Evolutionary conservation across 106 monocot genomes (phyloP).

Genomic region (Allium sativum): DNA sequence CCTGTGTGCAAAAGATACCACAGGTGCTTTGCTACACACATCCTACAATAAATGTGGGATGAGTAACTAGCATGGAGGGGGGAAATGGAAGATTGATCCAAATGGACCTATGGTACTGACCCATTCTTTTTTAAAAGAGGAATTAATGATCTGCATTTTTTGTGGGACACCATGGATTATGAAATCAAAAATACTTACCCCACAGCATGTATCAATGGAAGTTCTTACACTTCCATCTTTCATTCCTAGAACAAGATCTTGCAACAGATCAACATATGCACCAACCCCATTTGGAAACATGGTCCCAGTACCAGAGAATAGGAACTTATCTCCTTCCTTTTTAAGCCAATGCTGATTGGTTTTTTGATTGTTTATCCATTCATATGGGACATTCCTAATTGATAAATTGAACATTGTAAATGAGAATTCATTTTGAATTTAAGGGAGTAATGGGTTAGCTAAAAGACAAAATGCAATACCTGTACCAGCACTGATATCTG

Average conservation of each 20-base stretch:
- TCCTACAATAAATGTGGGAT: too few species aligned
- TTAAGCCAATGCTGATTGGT: conserved; percentile 84
- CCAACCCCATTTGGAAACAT: conserved; percentile 79
- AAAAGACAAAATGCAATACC: neutral
- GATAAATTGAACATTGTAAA: neutral
- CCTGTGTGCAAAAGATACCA: too few species aligned
- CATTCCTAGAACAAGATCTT: conserved; percentile 67
- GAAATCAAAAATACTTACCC: conserved; percentile 29
- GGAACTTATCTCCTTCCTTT: conserved; percentile 75
- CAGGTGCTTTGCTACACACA: too few species aligned
- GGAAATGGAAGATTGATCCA: too few species aligned
- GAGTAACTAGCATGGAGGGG: too few species aligned
- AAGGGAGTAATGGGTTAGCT: neutral
- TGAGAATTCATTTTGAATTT: neutral
- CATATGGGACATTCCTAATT: conserved; percentile 74
- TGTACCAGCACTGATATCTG: too few species aligned
- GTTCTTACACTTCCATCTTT: conserved; percentile 78
- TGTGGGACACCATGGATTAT: conserved; percentile 9
- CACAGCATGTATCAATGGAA: conserved; percentile 86
- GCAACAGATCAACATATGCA: conserved; percentile 70
- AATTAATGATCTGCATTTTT: too few species aligned
- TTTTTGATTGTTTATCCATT: conserved; percentile 82
- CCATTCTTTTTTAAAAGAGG: too few species aligned
- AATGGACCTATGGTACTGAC: too few species aligned
- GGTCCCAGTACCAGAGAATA: conserved; percentile 78